These are phyloP conservation scores for Aspergillus ustus DNA, from an alignment of 2,329 filamentous ascomycete genomes.

Conservation along the genomic window DNA sequence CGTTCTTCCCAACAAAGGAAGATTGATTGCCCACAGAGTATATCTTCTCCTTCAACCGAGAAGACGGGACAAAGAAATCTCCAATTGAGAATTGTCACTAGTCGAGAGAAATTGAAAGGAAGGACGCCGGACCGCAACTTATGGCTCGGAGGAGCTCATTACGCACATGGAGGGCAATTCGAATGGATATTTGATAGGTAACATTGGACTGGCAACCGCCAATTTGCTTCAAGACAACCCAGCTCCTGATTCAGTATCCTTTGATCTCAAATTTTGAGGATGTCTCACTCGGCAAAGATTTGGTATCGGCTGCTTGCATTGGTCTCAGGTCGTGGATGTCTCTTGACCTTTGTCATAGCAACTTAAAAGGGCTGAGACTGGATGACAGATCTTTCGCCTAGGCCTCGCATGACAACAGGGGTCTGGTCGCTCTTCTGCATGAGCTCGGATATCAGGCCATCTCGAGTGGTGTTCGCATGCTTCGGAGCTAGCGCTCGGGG, in stretches of 20 bases:
- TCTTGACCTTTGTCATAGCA: not conserved
- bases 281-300: not conserved
- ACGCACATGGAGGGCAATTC: not conserved
- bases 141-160: not conserved
- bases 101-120: not conserved
- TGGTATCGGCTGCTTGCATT: conserved; percentile 10
- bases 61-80: not conserved
- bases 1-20: not conserved
- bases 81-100: not conserved
- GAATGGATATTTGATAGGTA: not conserved
- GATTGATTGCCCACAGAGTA: conserved; percentile 5
- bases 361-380: not conserved
- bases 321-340: not conserved
- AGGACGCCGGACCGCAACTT: not conserved
- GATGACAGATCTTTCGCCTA: not conserved
- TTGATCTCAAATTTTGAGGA: not conserved
- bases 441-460: not conserved
- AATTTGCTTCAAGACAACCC: not conserved
- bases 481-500: not conserved
- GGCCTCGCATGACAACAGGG: conserved; percentile 9
- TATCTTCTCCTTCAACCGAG: not conserved
- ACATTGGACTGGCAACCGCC: not conserved
- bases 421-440: not conserved
- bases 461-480: not conserved
- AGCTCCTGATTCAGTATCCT: conserved; percentile 3